Percentiles rank a stretch among this genome's conserved stretches.
Conservation (phyloP, 1,139 yeast genomes). For the Yarrowia galli region DNA sequence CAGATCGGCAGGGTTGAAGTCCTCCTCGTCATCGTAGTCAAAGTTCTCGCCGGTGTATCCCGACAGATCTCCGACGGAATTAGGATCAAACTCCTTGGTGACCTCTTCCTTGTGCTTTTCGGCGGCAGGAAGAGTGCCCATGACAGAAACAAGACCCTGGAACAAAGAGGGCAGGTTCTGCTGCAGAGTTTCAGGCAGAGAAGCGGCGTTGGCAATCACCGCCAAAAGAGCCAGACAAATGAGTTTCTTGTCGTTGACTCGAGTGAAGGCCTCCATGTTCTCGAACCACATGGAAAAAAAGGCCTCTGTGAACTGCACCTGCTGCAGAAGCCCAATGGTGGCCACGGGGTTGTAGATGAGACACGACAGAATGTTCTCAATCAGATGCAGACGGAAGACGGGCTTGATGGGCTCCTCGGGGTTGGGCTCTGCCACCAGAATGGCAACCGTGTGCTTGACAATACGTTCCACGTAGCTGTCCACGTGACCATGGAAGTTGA, state of each 20-base stretch:
- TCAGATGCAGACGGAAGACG: conserved; percentile 52
- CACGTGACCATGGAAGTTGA: conserved; percentile 39
- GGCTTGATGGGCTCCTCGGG: conserved; percentile 39
- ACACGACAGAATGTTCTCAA: conserved; percentile 72
- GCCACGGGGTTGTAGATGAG: conserved; percentile 66
- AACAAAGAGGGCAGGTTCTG: conserved; percentile 55
- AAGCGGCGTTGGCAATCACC: conserved; percentile 51
- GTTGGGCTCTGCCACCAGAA: conserved; percentile 17
- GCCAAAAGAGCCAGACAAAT: conserved; percentile 71
- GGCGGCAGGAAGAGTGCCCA: conserved; percentile 74
- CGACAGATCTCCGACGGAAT: conserved; percentile 43
- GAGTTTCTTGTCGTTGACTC: conserved; percentile 84
- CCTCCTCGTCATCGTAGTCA: conserved; percentile 58
- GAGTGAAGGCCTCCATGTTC: conserved; percentile 61
- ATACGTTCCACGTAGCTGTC: conserved; percentile 45
- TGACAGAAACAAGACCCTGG: conserved; percentile 56
- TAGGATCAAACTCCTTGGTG: conserved; percentile 61
- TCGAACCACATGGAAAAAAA: conserved; percentile 77
- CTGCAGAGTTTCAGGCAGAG: conserved; percentile 50
- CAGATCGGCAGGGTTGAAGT: conserved; percentile 54
- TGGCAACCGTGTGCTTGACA: conserved; percentile 14
- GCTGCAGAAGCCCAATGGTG: conserved; percentile 63
- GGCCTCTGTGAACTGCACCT: conserved; percentile 55
- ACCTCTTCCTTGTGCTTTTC: conserved; percentile 68
- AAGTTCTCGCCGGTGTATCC: conserved; percentile 53